Evolutionary conservation across 495 filamentous ascomycete genomes (phyloP).

Genomic region (Bryoglossum gracile): DNA sequence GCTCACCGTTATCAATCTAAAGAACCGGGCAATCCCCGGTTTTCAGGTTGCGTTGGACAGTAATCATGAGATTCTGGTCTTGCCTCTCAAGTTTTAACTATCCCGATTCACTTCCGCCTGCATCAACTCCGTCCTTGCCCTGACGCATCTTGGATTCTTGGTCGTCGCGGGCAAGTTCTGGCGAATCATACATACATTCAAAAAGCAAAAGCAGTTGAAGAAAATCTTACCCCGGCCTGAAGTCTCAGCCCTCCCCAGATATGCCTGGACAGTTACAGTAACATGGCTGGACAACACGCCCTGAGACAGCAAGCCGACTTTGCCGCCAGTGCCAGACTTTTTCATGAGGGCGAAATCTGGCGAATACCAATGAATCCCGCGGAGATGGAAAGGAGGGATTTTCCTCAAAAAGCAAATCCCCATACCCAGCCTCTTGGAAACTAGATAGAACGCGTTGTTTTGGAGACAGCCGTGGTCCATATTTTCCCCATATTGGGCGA

Average conservation of each 20-base stretch:
- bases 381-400: not conserved
- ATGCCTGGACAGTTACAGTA: slow-evolving; percentile 6
- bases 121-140: slow-evolving; percentile 12
- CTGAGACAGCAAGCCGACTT: not conserved
- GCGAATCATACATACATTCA: too few relatives aligned
- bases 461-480: not conserved
- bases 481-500: slow-evolving; percentile 3
- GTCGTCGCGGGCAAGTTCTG: slow-evolving; percentile 20
- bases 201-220: slow-evolving; percentile 15
- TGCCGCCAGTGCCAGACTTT: not conserved
- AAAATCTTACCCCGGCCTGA: slow-evolving; percentile 19
- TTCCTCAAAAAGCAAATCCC: slow-evolving; percentile 14
- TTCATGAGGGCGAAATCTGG: not conserved
- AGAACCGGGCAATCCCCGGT: not conserved
- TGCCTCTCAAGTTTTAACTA: slow-evolving; percentile 5
- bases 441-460: not conserved
- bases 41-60: too few relatives aligned
- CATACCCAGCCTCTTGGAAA: not conserved
- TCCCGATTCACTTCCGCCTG: slow-evolving; percentile 11
- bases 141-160: slow-evolving; percentile 5
- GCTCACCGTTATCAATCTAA: not conserved
- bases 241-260: slow-evolving; percentile 15
- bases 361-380: not conserved
- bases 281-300: too few relatives aligned
- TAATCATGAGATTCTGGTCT: too few relatives aligned